Evolutionary conservation across 2,329 filamentous ascomycete species (phyloP), one percentile per base, ranked within the genome.

Genomic region (Xylaria sp.): DNA sequence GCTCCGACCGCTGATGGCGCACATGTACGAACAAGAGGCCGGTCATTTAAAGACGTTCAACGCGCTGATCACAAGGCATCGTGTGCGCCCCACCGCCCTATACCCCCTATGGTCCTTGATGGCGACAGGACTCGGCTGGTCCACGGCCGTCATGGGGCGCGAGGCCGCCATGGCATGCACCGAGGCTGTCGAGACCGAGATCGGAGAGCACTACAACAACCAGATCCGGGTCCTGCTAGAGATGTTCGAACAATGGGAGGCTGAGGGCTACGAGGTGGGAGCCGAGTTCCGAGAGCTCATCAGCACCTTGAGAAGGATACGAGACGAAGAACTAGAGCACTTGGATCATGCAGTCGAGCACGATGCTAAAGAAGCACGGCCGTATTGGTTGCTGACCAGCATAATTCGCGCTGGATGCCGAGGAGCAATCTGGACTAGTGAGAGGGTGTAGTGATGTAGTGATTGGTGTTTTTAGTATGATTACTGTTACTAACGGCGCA

Each of bases 111-210:
- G 96, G 96, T 88, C 90, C 49, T 84, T 89, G 7, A 88, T 94
- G 11, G 92, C 96, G 1, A 90, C 91, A 0, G 88, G 90, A 0
- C 81, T 99, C 7, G 96, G 96, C 20, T 97, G 96, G 94, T 86
- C 88, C 4, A 99, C 96, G 0, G 96, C 92, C 0, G 81, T 96
- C 47, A 86, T 99, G 85, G 94, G 96, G 0, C 88, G 93, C 55
- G 94, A 98, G 81, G 94, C 95, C 1, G 95, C 96, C 39, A 99
- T 99, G 96, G 96, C 96, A 13, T 99, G 96, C 78, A 98, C 96
- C 0, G 96, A 99, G 81, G 96, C 96, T 0, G 95, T 99, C 1
- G 96, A 99, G 84, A 99, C 95, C 6, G 96, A 98, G 83, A 99
- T 99, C 69, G 96, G 96, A 2, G 89, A 89, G 31, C 96, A 99